phyloP scores from a whole-genome alignment of 2,329 filamentous ascomycete species.

The Alternaria brassicicola region DNA sequence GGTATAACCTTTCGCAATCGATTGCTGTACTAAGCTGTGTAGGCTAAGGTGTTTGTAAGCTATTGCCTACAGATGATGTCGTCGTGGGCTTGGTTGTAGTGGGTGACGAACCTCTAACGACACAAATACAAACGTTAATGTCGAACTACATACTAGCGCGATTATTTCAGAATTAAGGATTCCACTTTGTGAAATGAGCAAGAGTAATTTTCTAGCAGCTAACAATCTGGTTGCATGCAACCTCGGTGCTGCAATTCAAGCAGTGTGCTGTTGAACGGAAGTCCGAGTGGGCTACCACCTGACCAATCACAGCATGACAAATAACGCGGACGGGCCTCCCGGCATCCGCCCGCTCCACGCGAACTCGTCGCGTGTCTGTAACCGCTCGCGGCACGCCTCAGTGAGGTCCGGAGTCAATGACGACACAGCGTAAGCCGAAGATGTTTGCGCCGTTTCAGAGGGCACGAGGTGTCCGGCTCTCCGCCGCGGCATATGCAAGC shows the following conservation, averaged over 20 bases:
- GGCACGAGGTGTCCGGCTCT: constrained; percentile 8
- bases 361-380: background rate
- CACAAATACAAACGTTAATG: no score
- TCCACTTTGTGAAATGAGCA: no score
- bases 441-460: background rate
- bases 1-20: no score
- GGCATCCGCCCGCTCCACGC: background rate
- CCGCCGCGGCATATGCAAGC: background rate
- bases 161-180: no score
- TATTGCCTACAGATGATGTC: no score
- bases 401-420: constrained; percentile 4
- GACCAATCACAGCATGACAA: background rate
- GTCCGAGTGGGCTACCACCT: background rate
- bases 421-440: constrained; percentile 10
- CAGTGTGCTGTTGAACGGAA: background rate
- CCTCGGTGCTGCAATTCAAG: background rate
- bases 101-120: no score
- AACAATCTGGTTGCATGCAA: no score
- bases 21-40: no score
- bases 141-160: no score
- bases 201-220: no score
- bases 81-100: no score
- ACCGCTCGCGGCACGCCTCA: background rate
- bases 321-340: background rate
- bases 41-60: no score